Base-by-base conservation (phyloP, 208 protist genomes). In the Trypanosoma cruzi region DNA sequence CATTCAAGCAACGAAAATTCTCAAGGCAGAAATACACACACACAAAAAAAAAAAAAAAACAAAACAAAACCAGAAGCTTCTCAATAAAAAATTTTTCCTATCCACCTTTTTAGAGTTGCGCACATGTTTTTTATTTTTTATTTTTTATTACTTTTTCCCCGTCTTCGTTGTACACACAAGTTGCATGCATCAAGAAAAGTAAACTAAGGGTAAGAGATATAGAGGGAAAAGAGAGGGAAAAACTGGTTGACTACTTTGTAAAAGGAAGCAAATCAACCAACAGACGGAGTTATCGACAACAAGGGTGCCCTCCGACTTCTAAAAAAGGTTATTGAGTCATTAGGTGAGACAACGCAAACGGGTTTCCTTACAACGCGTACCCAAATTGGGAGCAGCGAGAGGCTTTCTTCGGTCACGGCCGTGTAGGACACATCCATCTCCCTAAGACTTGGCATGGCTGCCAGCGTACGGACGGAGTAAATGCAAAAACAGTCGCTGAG, bases 401-500 rank as follows among this genome's bases (percentile, higher is more conserved):
- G 71, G 70, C 79, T 56, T 52, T 44, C 56, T 58, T 79, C 59
- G 73, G 76, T 5, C 58, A 78, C 16, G 73, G 72, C 58, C 31
- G 64, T 76, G 75, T 79, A 34, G 77, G 68, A 55, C 59, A 73
- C 37, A 60, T 77, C 70, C 68, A 89, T 14, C 60, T 71, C 58
- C 70, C 79, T 63, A 78, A 61, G 44, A 81, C 59, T 36, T 63
- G 75, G 55, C 72, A 81, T 54, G 71, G 49, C 36, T 73, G 60
- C 54, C 58, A 74, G 7, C 72, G 59, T 22, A 81, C 64, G 49
- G 71, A 76, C n/a, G 69, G 77, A 56, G 71, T 34, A 66, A 64
- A 83, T 49, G 59, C 72, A 79, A 0, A 71, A 74, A 66, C 83
- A 85, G n/a, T 65, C 71, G 36, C 67, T 46, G 32, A 89, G 73